Conservation (phyloP, 1,139 yeast species). For the Trichomonascaceae sp. region DNA sequence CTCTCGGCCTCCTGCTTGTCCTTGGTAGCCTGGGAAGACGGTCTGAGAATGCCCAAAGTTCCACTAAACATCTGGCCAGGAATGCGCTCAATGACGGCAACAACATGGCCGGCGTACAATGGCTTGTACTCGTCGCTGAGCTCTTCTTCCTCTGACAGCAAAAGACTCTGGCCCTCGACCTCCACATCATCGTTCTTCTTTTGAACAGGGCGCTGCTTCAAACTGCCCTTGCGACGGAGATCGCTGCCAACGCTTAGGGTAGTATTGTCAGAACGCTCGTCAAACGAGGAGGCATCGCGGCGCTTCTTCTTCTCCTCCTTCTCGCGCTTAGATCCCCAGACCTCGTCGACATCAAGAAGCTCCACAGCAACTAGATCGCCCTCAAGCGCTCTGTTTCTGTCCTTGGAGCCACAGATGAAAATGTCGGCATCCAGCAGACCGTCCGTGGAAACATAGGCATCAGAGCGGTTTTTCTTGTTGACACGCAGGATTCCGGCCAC, state of each 20-base stretch:
- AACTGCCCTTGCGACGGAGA: slow-evolving; percentile 74
- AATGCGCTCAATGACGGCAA: slow-evolving; percentile 92
- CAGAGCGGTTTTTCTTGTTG: slow-evolving; percentile 89
- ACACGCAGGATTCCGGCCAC: slow-evolving; percentile 91
- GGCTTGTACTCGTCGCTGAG: slow-evolving; percentile 89
- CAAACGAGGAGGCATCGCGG: slow-evolving; percentile 38
- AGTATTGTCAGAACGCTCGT: slow-evolving; percentile 13
- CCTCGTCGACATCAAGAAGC: slow-evolving; percentile 87
- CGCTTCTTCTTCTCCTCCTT: slow-evolving; percentile 95
- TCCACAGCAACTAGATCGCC: slow-evolving; percentile 96
- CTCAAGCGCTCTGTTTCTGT: slow-evolving; percentile 92
- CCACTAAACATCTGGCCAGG: slow-evolving; percentile 91
- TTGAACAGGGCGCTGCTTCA: slow-evolving; percentile 95
- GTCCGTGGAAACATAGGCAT: slow-evolving; percentile 94
- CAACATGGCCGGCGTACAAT: slow-evolving; percentile 94
- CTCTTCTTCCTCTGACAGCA: slow-evolving; percentile 90
- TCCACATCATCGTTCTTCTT: slow-evolving; percentile 97
- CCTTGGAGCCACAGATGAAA: slow-evolving; percentile 97
- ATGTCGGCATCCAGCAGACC: slow-evolving; percentile 93
- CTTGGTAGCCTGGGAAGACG: slow-evolving; percentile 89
- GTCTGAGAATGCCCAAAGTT: slow-evolving; percentile 82
- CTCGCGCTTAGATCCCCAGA: slow-evolving; percentile 92
- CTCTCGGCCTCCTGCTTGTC: slow-evolving; percentile 51
- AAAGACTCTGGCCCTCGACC: slow-evolving; percentile 90
- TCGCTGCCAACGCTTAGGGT: slow-evolving; percentile 22